phyloP scores from a whole-genome alignment of 805 yeast genomes.

The Nakazawaea molendinolei region DNA sequence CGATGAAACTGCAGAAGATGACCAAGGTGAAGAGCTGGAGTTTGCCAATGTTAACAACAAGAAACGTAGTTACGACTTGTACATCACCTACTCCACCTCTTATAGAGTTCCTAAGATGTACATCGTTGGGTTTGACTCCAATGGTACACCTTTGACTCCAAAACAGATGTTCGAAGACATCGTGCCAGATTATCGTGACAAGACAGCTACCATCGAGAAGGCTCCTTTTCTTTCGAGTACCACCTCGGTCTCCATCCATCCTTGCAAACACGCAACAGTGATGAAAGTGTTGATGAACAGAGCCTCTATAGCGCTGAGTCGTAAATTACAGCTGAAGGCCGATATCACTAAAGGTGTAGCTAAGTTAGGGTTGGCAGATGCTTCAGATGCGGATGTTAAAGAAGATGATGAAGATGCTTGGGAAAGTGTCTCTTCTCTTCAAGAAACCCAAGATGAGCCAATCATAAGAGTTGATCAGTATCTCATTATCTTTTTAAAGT shows the following conservation, averaged over 20 bases:
- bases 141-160: conserved; percentile 84
- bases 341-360: conserved; percentile 35
- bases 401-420: conserved; percentile 40
- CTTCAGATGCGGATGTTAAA: conserved; percentile 15
- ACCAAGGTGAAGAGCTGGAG: conserved; percentile 36
- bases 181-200: conserved; percentile 83
- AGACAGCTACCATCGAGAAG: conserved; percentile 92
- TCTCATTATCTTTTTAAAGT: conserved; percentile 80
- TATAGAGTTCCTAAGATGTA: conserved; percentile 95
- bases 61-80: conserved; percentile 76
- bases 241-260: conserved; percentile 87
- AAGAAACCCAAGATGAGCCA: conserved; percentile 28
- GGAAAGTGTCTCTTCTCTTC: conserved; percentile 47
- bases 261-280: conserved; percentile 91
- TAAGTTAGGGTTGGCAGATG: conserved; percentile 39
- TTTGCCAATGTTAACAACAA: conserved; percentile 21
- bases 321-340: conserved; percentile 23
- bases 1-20: conserved; percentile 28
- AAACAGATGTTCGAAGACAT: conserved; percentile 93
- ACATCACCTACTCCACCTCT: conserved; percentile 88
- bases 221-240: conserved; percentile 77
- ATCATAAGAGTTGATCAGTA: conserved; percentile 86
- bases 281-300: conserved; percentile 82
- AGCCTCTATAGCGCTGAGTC: conserved; percentile 45
- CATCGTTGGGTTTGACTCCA: conserved; percentile 75